Evolutionary conservation across 2,329 filamentous ascomycete species (phyloP).

Genomic region (Colletotrichum sp.): DNA sequence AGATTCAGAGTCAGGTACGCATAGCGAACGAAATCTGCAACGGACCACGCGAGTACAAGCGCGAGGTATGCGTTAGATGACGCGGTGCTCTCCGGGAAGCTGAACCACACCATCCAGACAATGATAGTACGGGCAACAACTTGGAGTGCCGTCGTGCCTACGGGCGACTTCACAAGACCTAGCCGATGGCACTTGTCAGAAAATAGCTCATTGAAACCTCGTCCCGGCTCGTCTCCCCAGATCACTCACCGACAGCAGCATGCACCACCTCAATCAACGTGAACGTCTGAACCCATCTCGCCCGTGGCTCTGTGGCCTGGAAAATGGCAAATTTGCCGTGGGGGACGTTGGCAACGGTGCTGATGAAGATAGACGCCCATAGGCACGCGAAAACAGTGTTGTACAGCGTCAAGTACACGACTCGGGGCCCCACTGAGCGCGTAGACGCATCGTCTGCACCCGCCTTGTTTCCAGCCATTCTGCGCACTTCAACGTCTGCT

Average conservation of each 20-base stretch:
- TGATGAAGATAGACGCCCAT: slow-evolving; percentile 78
- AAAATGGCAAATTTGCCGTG: slow-evolving; percentile 64
- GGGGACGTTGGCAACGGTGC: slow-evolving; percentile 60
- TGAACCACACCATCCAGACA: slow-evolving; percentile 82
- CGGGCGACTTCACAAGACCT: slow-evolving; percentile 85
- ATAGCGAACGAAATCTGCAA: slow-evolving; percentile 93
- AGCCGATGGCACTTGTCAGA: not conserved
- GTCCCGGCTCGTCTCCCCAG: not conserved
- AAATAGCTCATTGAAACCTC: not conserved
- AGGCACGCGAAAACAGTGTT: slow-evolving; percentile 78
- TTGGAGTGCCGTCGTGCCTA: slow-evolving; percentile 88
- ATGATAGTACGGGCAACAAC: slow-evolving; percentile 86
- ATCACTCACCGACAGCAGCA: slow-evolving; percentile 71
- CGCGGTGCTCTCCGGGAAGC: slow-evolving; percentile 71
- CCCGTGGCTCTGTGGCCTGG: slow-evolving; percentile 66
- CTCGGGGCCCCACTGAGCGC: not conserved
- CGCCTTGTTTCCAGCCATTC: not conserved
- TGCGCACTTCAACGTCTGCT: not conserved
- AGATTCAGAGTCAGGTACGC: slow-evolving; percentile 84
- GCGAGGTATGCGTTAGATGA: slow-evolving; percentile 64
- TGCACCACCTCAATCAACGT: slow-evolving; percentile 86
- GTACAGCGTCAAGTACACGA: slow-evolving; percentile 80
- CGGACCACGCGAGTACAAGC: slow-evolving; percentile 86
- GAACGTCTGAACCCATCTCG: slow-evolving; percentile 81
- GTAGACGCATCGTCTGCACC: not conserved